Base-by-base conservation (phyloP, 768 basidiomycete species). In the Phallus indusiatus region DNA sequence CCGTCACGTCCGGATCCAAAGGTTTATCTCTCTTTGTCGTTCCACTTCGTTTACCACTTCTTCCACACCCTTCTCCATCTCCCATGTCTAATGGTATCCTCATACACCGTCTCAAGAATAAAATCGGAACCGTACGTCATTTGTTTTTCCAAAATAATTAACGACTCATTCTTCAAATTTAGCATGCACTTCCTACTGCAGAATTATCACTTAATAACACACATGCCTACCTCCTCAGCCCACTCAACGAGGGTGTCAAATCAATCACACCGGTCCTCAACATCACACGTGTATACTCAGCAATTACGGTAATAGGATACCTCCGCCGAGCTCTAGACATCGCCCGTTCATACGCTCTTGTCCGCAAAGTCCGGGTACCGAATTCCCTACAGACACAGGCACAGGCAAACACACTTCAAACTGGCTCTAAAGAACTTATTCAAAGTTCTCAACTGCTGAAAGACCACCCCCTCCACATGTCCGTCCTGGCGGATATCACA, bases 81-180 rank as follows among this genome's bases (percentile, higher is more conserved):
- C 70, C 80, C 3, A 76, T 70, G 12, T 81, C 78, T 67, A 90
- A 90, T 70, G 81, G 82, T 22, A 81, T 91, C 56, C 73, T 76
- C 63, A 70, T 86, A 1, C 88, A 91, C 68, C 77, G 87, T 14
- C 75, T 90, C 50, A 91, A 91, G 73, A 78, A 86, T 68, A 90
- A 90, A 70, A 75, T 89, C 34, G 88, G 89, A 2, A 90, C 89
- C 5, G 56, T 57, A 49, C 12, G 12, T n/a, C 22, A 50, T 54
- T 28, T 54, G 10, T 34, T 22, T 54, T 34, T 24, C n/a, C 53
- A 16, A 16, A 14, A 17, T 28, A 36, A 20, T 36, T 36, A 2
- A 20, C 14, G 3, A 5, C 16, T 36, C 7, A 2, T 54, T 54
- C 3, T 20, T 54, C n/a, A n/a, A n/a, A n/a, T 36, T 12, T 10